Evolutionary conservation across 805 yeast genomes (phyloP).

Genomic region (Saturnispora saitoi): DNA sequence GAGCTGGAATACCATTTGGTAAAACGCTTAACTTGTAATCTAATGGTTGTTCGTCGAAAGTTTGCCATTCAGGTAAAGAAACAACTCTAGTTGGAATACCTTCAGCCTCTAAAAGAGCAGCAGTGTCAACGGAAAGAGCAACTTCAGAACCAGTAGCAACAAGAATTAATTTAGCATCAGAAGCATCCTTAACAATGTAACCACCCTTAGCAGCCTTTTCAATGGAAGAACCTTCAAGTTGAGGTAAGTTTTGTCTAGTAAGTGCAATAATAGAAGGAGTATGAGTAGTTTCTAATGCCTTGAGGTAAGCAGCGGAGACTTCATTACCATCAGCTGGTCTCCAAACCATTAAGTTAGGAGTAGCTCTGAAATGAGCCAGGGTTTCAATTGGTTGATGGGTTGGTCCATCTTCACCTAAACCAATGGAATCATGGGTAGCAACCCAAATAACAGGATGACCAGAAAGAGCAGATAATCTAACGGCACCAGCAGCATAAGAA

Average conservation of each 20-base stretch:
- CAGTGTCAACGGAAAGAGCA: constrained; percentile 69
- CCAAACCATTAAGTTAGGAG: constrained; percentile 78
- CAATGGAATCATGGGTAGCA: constrained; percentile 85
- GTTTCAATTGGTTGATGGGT: constrained; percentile 91
- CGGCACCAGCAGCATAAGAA: constrained; percentile 78
- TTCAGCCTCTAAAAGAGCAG: constrained; percentile 54
- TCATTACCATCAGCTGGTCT: constrained; percentile 94
- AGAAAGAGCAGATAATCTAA: constrained; percentile 75
- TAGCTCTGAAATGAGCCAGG: constrained; percentile 76
- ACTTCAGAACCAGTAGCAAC: constrained; percentile 97
- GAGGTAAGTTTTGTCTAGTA: constrained; percentile 85
- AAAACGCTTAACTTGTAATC: constrained; percentile 79
- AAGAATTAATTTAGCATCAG: constrained; percentile 60
- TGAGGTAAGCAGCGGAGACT: constrained; percentile 72
- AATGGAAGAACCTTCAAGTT: constrained; percentile 83
- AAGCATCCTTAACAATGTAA: constrained; percentile 58
- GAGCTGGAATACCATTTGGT: constrained; percentile 90
- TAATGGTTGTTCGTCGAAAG: constrained; percentile 75
- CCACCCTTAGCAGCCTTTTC: constrained; percentile 96
- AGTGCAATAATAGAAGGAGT: constrained; percentile 73
- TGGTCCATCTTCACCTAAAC: constrained; percentile 91
- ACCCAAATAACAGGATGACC: constrained; percentile 82
- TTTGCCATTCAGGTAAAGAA: constrained; percentile 85
- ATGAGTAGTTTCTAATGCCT: constrained; percentile 48
- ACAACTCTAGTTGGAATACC: constrained; percentile 78